Percentiles rank a stretch among this genome's conserved stretches.
phyloP scores from a whole-genome alignment of 208 protist species.

The Trypanosoma caninum region DNA sequence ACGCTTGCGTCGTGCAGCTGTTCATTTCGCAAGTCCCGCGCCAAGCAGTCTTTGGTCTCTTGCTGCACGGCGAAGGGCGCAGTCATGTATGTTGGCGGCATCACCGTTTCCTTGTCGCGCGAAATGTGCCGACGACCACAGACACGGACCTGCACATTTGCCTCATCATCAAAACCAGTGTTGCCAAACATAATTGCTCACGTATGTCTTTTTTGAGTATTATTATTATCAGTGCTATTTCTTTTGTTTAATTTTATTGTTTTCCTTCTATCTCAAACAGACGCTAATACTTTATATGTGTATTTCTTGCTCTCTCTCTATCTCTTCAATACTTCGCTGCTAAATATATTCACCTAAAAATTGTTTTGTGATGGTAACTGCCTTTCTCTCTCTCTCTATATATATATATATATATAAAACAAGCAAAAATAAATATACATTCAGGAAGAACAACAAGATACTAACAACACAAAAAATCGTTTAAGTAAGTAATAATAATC shows the following conservation, averaged over 20 bases:
- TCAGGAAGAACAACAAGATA: background rate
- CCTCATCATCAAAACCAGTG: slow-evolving; percentile 52
- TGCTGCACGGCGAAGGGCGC: slow-evolving; percentile 20
- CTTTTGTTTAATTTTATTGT: background rate
- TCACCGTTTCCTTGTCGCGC: slow-evolving; percentile 30
- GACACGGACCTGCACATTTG: slow-evolving; percentile 29
- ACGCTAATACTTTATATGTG: too few relatives aligned
- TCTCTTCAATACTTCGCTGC: background rate
- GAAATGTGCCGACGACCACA: slow-evolving; percentile 57
- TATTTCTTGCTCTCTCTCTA: background rate
- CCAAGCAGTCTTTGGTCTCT: too few relatives aligned
- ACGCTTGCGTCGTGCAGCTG: background rate
- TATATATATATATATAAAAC: background rate
- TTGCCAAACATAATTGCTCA: slow-evolving; percentile 25
- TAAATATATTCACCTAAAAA: background rate
- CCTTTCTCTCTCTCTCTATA: background rate
- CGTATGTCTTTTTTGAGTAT: too few relatives aligned
- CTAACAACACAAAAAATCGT: background rate
- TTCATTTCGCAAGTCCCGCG: too few relatives aligned
- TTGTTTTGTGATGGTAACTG: background rate
- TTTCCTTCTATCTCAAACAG: too few relatives aligned
- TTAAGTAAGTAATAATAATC: background rate
- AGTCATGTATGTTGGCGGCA: slow-evolving; percentile 24
- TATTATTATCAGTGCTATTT: background rate
- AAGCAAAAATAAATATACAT: slow-evolving; percentile 12